Base-by-base conservation (phyloP, 1,284 basidiomycete species). In the Schizophyllum amplum region DNA sequence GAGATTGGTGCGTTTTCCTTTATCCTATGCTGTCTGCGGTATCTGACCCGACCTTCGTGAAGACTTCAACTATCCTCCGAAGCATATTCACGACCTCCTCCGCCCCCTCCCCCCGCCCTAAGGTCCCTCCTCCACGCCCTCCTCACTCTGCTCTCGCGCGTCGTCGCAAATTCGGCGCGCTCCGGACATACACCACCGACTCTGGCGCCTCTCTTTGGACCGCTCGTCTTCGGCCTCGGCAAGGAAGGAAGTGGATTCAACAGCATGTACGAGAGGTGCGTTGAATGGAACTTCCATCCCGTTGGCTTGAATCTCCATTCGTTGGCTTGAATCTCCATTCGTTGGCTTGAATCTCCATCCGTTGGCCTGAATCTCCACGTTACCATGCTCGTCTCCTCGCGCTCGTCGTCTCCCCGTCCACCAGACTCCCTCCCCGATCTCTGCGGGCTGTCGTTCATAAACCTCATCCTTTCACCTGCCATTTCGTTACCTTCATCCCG, bases 201-300 rank as follows among this genome's bases (percentile, higher is more conserved):
- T 1, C 77, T 94, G 33, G 88, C 91, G 0, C 84, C 90, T n/a
- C 79, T 93, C n/a, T 95, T 95, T 69, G 90, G 88, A 0, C 90
- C 88, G 4, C 76, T 90, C 23, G 71, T 97, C 47, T 95, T 96
- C 63, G 90, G 90, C 47, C 78, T 93, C 56, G 85, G 48, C 9
- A 50, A 50, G 48, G 24, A 22, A 21, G 20, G 48, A 3, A 17
- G 13, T 9, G 33, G 33, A 2, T 42, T 42, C 17, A 42, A 17
- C 33, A 17, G 33, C 3, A 17, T 42, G 13, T 42, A 42, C 33
- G 33, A 42, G 33, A 42, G 33, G 33, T 42, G 33, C 11, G 33
- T 9, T 55, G 20, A 13, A 20, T 20, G 33, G 20, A 22, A 4
- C 25, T 5, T 20, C 13, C 4, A 52, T n/a, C n/a, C n/a, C n/a